phyloP scores from a whole-genome alignment of 139 green algal genomes.

The Tetradesmus obliquus region DNA sequence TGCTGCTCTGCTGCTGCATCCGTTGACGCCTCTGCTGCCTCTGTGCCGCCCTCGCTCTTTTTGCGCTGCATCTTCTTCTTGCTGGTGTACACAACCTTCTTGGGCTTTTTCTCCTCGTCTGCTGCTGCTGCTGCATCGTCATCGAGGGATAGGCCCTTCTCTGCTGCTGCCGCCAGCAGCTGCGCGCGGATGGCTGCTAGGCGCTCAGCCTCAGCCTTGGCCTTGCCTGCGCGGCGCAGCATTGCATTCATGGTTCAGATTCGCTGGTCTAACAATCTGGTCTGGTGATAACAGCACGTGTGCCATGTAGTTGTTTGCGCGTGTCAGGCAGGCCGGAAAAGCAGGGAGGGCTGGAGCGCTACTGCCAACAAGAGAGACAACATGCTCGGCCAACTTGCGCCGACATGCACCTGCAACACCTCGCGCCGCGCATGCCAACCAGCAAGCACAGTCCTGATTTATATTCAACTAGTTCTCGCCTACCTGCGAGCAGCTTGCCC shows the following conservation, averaged over 20 bases:
- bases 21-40: neutral
- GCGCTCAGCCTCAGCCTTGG: conserved; percentile 93
- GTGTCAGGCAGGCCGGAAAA: too few species aligned
- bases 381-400: too few species aligned
- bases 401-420: too few species aligned
- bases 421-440: too few species aligned
- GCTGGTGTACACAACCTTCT: conserved; percentile 67
- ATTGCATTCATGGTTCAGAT: too few species aligned
- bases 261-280: too few species aligned
- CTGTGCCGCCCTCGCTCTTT: conserved; percentile 54
- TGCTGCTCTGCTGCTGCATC: conserved; percentile 11
- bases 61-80: conserved; percentile 76
- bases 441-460: too few species aligned
- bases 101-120: conserved; percentile 76
- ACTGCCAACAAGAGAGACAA: too few species aligned
- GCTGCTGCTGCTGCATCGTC: conserved; percentile 48
- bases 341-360: too few species aligned
- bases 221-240: conserved; percentile 71
- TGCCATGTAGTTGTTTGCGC: too few species aligned
- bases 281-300: too few species aligned
- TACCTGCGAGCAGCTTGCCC: conserved; percentile 85
- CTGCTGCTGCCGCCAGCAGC: conserved; percentile 80
- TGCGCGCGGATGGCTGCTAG: conserved; percentile 87
- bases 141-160: conserved; percentile 62
- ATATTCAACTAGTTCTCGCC: too few species aligned